Evolutionary conservation across 352 stramenopile genomes (phyloP), one percentile per base, ranked within the genome.

Genomic region (Globisporangium orthogonon): DNA sequence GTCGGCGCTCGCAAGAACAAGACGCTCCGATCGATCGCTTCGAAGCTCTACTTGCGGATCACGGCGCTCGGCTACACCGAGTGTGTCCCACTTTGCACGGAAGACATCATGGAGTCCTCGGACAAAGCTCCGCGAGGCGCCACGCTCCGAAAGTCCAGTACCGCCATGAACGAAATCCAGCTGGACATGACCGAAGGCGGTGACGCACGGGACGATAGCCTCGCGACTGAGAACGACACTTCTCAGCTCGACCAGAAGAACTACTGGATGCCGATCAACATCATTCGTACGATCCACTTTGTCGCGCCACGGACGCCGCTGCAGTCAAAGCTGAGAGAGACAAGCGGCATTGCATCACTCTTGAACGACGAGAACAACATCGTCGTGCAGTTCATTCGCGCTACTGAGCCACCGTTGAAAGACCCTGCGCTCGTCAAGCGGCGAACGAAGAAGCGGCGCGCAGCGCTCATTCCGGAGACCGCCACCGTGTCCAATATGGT

Each of bases 221-320:
- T 51, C 4, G 62, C 60, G 18, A 23, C 15, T 11, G 55, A 66
- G 6, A 61, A 31, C 51, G 58, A 56, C n/a, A 56, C 14, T 58
- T 9, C 7, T 37, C 52, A 30, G 3, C 45, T 17, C 9, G 23
- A 48, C 6, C 39, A 67, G 10, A 53, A 69, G 4, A 88, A 87
- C 56, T 93, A 93, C 63, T 90, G 76, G 65, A 60, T 93, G 3
- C 83, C 80, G 23, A 71, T 87, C 15, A 87, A 89, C 23, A 66
- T 93, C 58, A 88, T 91, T 43, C 77, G 81, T 11, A 86, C 76
- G 35, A 75, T 91, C 33, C 76, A 85, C 50, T 90, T 91, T 61
- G 89, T 89, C 50, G 74, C 83, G 2, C 83, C 83, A 9, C 72
- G 78, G 3, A 94, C 83, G 2, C 77, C 79, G 2, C 67, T 94